These are phyloP conservation scores for Gracilaria caudata DNA, from an alignment of 23 red algal genomes.

Conservation along the genomic window DNA sequence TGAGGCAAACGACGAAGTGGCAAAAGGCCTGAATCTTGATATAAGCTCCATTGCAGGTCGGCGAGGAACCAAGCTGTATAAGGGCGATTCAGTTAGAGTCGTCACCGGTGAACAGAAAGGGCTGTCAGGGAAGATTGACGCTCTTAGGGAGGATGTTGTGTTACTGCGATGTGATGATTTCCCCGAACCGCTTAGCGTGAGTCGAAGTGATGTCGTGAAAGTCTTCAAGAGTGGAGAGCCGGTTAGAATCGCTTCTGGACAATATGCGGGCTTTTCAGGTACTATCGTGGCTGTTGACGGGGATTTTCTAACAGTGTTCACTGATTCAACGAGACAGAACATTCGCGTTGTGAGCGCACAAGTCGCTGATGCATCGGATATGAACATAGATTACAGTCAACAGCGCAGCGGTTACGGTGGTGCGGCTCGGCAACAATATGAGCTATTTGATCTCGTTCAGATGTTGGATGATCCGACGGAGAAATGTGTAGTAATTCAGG, in stretches of 20 bases:
- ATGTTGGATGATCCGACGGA: slow-evolving; percentile 71
- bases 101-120: slow-evolving; percentile 71
- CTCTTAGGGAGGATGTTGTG: slow-evolving; percentile 61
- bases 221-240: slow-evolving; percentile 86
- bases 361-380: slow-evolving; percentile 74
- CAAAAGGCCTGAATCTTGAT: slow-evolving; percentile 55
- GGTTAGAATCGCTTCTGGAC: slow-evolving; percentile 75
- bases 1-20: slow-evolving; percentile 34
- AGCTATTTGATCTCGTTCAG: slow-evolving; percentile 92
- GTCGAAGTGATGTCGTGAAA: slow-evolving; percentile 79
- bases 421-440: slow-evolving; percentile 36
- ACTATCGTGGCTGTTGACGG: slow-evolving; percentile 81
- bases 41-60: slow-evolving; percentile 63
- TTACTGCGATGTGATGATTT: slow-evolving; percentile 49
- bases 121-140: slow-evolving; percentile 45
- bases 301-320: slow-evolving; percentile 84
- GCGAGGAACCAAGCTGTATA: slow-evolving; percentile 57
- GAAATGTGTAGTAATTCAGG: slow-evolving; percentile 82
- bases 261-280: slow-evolving; percentile 84
- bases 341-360: slow-evolving; percentile 67
- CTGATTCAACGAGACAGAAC: slow-evolving; percentile 83
- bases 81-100: slow-evolving; percentile 68
- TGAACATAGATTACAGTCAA: slow-evolving; percentile 50
- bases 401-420: slow-evolving; percentile 1
- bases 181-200: slow-evolving; percentile 54